Conservation (phyloP, 148 eudicot species). For the Pouteria glomerata region DNA sequence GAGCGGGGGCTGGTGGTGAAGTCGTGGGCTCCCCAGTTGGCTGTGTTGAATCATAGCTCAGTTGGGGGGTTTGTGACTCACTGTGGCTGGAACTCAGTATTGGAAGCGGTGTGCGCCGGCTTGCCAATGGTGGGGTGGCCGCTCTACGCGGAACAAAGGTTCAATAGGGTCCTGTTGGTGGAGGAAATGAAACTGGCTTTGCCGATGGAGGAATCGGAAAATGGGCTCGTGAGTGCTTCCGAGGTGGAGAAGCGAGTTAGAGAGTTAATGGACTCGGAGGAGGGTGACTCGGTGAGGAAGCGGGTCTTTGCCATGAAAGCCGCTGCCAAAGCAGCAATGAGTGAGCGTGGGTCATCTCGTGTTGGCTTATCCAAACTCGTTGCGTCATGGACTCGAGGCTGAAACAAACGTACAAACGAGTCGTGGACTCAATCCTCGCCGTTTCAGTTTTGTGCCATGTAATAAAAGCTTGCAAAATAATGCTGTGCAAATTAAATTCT, state of each 20-base stretch:
- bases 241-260: slow-evolving; percentile 37
- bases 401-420: too few relatives aligned
- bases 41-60: slow-evolving; percentile 32
- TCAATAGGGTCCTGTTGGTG: slow-evolving; percentile 34
- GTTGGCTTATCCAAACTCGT: slow-evolving; percentile 15
- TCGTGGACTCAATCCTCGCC: too few relatives aligned
- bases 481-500: too few relatives aligned
- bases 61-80: slow-evolving; percentile 61
- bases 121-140: slow-evolving; percentile 56
- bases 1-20: slow-evolving; percentile 20
- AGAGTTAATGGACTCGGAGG: slow-evolving; percentile 31
- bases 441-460: too few relatives aligned
- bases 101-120: slow-evolving; percentile 37
- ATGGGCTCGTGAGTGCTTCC: slow-evolving; percentile 24
- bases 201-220: slow-evolving; percentile 23
- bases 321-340: slow-evolving; percentile 16
- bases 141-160: slow-evolving; percentile 38
- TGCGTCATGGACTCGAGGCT: neutral
- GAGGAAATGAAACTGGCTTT: slow-evolving; percentile 37
- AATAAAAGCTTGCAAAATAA: too few relatives aligned
- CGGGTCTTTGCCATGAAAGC: slow-evolving; percentile 4
- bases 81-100: slow-evolving; percentile 59
- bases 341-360: slow-evolving; percentile 21
- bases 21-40: slow-evolving; percentile 57
- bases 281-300: slow-evolving; percentile 17